Percentiles rank a stretch among this genome's conserved stretches.
These are phyloP conservation scores for Metarhizium album DNA, from an alignment of 2,329 filamentous ascomycete genomes.

Conservation along the genomic window DNA sequence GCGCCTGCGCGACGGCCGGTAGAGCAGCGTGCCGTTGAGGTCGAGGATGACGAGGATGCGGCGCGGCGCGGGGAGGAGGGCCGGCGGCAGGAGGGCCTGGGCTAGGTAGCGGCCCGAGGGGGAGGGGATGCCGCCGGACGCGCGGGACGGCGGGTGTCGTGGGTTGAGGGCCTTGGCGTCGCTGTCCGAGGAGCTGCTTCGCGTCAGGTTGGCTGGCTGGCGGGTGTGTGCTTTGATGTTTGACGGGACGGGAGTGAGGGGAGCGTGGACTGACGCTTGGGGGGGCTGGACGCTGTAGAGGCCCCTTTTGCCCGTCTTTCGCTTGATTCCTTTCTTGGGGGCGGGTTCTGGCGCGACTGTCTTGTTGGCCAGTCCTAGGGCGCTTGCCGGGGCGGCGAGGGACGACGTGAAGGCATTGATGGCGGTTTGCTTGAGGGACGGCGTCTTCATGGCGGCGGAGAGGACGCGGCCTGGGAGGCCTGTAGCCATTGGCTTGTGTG, in stretches of 20 bases:
- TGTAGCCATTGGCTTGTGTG: not conserved
- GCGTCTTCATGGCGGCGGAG: not conserved
- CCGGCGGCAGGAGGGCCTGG: conserved; percentile 35
- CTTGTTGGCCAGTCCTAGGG: not conserved
- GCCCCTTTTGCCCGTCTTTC: not conserved
- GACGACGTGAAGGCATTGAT: not conserved
- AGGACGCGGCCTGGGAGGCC: not conserved
- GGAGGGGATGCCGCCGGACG: conserved; percentile 48
- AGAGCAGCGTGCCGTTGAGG: conserved; percentile 82
- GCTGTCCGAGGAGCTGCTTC: not conserved
- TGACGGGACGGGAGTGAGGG: not conserved
- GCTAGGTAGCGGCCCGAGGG: conserved; percentile 51
- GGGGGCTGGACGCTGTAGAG: not conserved
- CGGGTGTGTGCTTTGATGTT: not conserved
- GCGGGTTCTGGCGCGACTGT: not conserved
- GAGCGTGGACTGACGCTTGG: not conserved
- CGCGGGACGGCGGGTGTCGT: conserved; percentile 19
- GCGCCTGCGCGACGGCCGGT: conserved; percentile 45
- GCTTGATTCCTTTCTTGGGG: conserved; percentile 1
- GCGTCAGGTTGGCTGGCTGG: not conserved
- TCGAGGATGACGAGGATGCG: conserved; percentile 77
- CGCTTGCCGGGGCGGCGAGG: not conserved
- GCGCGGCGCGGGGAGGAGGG: conserved; percentile 34
- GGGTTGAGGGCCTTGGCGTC: not conserved
- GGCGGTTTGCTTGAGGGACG: not conserved